Percentiles rank a stretch among this genome's conserved stretches.
These are phyloP conservation scores for Breviolum minutum DNA, from an alignment of 73 alveolate genomes.

Conservation along the genomic window DNA sequence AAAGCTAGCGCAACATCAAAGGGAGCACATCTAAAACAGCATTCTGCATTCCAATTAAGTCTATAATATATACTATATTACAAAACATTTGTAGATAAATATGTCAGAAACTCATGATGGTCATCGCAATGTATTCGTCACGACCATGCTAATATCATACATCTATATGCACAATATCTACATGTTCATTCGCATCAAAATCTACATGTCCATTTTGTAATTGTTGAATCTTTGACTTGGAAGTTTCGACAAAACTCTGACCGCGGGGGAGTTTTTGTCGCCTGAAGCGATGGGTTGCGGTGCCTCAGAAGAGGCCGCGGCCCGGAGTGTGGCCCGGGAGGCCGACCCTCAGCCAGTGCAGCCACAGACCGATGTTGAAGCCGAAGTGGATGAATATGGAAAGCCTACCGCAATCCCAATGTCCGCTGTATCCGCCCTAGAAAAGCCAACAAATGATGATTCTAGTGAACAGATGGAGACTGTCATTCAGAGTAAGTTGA, in stretches of 20 bases:
- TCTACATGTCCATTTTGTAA: background rate
- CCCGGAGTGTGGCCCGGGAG: no score
- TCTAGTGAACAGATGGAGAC: constrained; percentile 35
- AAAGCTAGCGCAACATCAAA: no score
- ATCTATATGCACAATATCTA: no score
- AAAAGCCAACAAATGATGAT: constrained; percentile 54
- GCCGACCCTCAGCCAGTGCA: background rate
- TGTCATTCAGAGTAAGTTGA: constrained; percentile 8
- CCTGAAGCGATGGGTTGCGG: constrained; percentile 30
- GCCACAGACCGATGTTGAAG: background rate
- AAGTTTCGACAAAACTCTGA: no score
- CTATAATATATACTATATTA: no score
- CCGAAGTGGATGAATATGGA: constrained; percentile 62
- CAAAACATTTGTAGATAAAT: no score
- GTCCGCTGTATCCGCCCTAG: constrained; percentile 49
- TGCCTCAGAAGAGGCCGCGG: background rate
- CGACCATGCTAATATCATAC: no score
- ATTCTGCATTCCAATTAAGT: no score
- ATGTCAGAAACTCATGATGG: no score
- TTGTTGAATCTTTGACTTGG: background rate
- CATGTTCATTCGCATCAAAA: background rate
- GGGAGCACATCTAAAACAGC: no score
- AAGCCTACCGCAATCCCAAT: constrained; percentile 30
- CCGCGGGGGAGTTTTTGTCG: background rate
- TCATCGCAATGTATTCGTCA: no score